Percentiles rank a stretch among this genome's conserved stretches.
Evolutionary conservation across 768 basidiomycete species (phyloP).

Genomic region (Pulveroboletus ravenelii): DNA sequence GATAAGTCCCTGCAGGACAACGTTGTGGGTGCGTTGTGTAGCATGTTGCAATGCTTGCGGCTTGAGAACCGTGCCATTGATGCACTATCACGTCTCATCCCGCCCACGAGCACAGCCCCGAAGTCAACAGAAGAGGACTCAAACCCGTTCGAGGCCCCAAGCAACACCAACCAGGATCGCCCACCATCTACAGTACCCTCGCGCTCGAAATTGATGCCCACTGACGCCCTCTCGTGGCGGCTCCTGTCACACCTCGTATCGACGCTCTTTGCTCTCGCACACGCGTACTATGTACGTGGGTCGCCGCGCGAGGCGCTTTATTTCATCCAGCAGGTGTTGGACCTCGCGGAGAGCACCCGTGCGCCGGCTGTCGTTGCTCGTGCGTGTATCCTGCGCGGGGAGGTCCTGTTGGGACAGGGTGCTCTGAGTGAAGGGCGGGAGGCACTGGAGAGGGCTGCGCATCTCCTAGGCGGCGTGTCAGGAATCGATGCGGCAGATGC

Average conservation of each 20-base stretch:
- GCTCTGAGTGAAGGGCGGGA: conserved; percentile 52
- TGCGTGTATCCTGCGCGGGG: conserved; percentile 62
- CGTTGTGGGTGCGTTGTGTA: conserved; percentile 48
- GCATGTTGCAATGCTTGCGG: conserved; percentile 64
- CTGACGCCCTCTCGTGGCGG: conserved; percentile 69
- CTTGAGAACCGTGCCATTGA: conserved; percentile 80
- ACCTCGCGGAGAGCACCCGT: conserved; percentile 64
- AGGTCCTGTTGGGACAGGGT: conserved; percentile 64
- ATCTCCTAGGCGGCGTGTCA: conserved; percentile 41
- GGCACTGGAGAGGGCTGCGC: conserved; percentile 48
- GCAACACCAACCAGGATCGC: conserved; percentile 30
- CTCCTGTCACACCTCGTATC: conserved; percentile 66
- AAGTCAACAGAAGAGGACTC: conserved; percentile 29
- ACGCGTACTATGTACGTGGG: conserved; percentile 66
- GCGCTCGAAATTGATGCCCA: conserved; percentile 23
- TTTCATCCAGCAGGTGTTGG: conserved; percentile 73
- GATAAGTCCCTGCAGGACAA: conserved; percentile 47
- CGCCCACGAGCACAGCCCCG: conserved; percentile 25
- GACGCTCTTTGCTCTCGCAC: conserved; percentile 59
- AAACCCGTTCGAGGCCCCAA: conserved; percentile 56
- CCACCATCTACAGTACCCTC: conserved; percentile 12
- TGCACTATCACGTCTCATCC: conserved; percentile 55
- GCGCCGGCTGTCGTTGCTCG: conserved; percentile 61
- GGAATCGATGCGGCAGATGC: conserved; percentile 59
- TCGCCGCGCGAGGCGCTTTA: conserved; percentile 83